Evolutionary conservation across 1,139 yeast genomes (phyloP), one percentile per base, ranked within the genome.

Genomic region (Sugiyamaella grinbergsii): DNA sequence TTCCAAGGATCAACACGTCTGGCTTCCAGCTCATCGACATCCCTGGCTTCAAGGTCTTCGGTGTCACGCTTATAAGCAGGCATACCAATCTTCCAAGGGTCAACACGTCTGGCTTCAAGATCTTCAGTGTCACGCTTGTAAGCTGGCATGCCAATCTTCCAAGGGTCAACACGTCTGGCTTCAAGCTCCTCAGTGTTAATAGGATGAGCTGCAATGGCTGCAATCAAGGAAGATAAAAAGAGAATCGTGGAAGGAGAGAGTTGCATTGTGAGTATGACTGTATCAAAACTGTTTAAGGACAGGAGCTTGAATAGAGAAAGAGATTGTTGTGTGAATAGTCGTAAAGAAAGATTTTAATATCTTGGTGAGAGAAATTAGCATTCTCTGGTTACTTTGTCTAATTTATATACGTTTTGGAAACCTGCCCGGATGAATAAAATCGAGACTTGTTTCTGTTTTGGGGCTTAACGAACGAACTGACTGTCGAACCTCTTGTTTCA

Each of bases 31-130:
- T 41, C 57, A 22, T 51, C 57, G 18, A 52, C 51, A 15, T 50
- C 52, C n/a, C n/a, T n/a, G n/a, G n/a, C 57, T 11, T 50, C 55
- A 38, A 54, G 38, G 28, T 41, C 57, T 28, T 51, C 57, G 18
- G 50, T 50, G 11, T 50, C 52, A 23, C 58, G 48, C 32, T 50
- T 50, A 38, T 47, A 51, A 33, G 51, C 47, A 19, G 58, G 54
- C 47, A 46, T 38, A 11, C 58, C 58, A 32, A 49, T 33, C 42
- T 39, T 49, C 28, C 50, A 53, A 16, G 36, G 16, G 10, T 15
- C 42, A 19, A 43, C 26, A 18, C 36, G 28, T 19, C 41, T 34
- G 11, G 41, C 47, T 24, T 34, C 41, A 3, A 43, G 34, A 15
- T 39, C 43, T 31, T 26, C 39, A 38, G 24, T 32, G n/a, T 44